Percentiles rank a stretch among this genome's conserved stretches.
phyloP scores from a whole-genome alignment of 2,329 filamentous ascomycete species.

The Apiospora hydei region DNA sequence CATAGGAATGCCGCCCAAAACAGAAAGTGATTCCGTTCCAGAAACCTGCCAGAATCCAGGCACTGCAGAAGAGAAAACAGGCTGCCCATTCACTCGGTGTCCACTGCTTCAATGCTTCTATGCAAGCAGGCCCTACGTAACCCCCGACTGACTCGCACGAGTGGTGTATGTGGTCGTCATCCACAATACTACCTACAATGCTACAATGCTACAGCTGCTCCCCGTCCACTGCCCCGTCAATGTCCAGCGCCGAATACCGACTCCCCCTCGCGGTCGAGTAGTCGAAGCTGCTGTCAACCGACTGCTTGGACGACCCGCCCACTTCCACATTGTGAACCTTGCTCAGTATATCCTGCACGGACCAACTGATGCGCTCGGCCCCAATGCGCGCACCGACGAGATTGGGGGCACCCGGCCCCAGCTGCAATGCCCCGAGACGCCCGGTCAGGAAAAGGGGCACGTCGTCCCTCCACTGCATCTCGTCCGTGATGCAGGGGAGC shows the following conservation, averaged over 20 bases:
- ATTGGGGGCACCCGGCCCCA: conserved; percentile 78
- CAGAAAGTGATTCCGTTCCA: background rate
- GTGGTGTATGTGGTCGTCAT: background rate
- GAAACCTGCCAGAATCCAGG: background rate
- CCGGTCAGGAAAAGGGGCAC: conserved; percentile 78
- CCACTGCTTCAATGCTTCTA: background rate
- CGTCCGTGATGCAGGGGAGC: conserved; percentile 76
- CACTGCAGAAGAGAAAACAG: background rate
- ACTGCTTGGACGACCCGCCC: background rate
- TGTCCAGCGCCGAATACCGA: conserved; percentile 25
- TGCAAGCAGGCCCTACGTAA: background rate
- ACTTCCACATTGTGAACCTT: background rate
- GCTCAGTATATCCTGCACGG: conserved; percentile 65
- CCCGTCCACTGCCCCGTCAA: background rate
- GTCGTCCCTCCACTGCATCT: conserved; percentile 77
- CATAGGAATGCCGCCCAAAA: background rate
- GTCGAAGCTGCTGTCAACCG: conserved; percentile 22
- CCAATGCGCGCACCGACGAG: conserved; percentile 76
- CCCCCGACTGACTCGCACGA: background rate
- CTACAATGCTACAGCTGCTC: background rate
- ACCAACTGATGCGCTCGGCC: conserved; percentile 77
- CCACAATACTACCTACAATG: background rate
- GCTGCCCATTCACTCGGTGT: background rate
- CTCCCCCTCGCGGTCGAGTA: conserved; percentile 27
- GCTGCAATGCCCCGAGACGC: conserved; percentile 68